These are phyloP conservation scores for Exophiala sp. DNA, from an alignment of 2,329 filamentous ascomycete species.

Conservation along the genomic window DNA sequence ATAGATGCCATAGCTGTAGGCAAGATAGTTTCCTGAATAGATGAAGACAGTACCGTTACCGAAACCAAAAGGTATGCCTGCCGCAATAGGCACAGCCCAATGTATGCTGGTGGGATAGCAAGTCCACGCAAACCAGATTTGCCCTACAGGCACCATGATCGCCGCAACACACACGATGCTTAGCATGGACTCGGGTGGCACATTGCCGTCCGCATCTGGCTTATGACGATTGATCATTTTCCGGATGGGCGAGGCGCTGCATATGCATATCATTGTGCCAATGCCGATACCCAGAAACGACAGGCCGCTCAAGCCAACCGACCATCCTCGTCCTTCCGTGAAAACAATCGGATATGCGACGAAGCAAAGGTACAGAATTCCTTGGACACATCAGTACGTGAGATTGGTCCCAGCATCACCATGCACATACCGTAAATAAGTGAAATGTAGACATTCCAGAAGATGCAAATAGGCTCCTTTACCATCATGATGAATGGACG, in stretches of 20 bases:
- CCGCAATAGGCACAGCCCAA: slow-evolving; percentile 75
- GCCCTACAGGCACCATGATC: slow-evolving; percentile 69
- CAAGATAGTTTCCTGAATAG: slow-evolving; percentile 76
- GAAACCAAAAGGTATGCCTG: slow-evolving; percentile 73
- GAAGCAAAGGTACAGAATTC: slow-evolving; percentile 85
- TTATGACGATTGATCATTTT: slow-evolving; percentile 73
- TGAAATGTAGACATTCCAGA: slow-evolving; percentile 68
- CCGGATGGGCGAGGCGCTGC: slow-evolving; percentile 65
- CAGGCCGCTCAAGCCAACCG: slow-evolving; percentile 67
- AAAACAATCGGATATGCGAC: slow-evolving; percentile 88
- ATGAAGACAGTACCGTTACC: slow-evolving; percentile 79
- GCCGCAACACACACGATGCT: slow-evolving; percentile 75
- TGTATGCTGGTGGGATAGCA: slow-evolving; percentile 72
- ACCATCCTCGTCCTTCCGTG: slow-evolving; percentile 70
- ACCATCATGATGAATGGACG: slow-evolving; percentile 73
- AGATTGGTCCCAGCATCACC: background rate
- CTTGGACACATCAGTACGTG: slow-evolving; percentile 1
- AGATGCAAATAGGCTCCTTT: slow-evolving; percentile 83
- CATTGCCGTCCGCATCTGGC: slow-evolving; percentile 70
- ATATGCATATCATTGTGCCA: slow-evolving; percentile 53
- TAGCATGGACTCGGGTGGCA: slow-evolving; percentile 76
- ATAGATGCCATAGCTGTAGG: slow-evolving; percentile 75
- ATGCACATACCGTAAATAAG: slow-evolving; percentile 62
- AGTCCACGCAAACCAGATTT: slow-evolving; percentile 87
- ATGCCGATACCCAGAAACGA: slow-evolving; percentile 70